A percentile compares a stretch with the other conserved stretches of the same genome.
Conservation (phyloP, 2,329 filamentous ascomycete species). For the Trichoderma breve region DNA sequence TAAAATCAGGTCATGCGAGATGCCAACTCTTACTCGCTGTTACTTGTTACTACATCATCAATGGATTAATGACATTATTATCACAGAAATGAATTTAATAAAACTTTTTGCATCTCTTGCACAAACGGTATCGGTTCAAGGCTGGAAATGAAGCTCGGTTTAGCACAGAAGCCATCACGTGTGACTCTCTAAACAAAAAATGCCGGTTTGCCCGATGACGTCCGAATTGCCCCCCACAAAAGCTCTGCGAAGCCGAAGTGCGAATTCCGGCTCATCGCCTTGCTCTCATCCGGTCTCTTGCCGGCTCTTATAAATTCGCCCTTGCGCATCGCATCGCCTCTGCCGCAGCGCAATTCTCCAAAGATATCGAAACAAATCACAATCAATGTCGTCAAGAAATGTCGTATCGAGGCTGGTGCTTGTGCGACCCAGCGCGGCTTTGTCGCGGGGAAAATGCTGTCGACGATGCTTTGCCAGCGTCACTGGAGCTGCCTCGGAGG, state of each 20-base stretch:
- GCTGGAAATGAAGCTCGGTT: neutral
- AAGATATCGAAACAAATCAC: neutral
- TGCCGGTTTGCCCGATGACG: constrained; percentile 31
- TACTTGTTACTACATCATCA: neutral
- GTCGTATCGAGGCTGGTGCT: constrained; percentile 34
- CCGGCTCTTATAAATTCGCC: neutral
- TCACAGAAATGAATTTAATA: neutral
- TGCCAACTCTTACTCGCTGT: neutral
- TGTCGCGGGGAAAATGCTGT: constrained; percentile 20
- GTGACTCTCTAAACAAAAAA: neutral
- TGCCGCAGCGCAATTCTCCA: neutral
- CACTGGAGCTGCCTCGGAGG: constrained; percentile 21
- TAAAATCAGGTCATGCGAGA: neutral
- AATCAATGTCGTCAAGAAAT: constrained; percentile 34
- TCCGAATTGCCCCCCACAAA: constrained; percentile 27
- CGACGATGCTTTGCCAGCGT: constrained; percentile 32
- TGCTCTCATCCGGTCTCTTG: neutral
- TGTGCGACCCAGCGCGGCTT: constrained; percentile 25
- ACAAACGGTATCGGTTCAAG: too few species aligned
- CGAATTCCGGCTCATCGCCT: constrained; percentile 8
- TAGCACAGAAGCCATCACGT: neutral
- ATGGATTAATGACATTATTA: neutral
- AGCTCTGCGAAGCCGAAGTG: constrained; percentile 13
- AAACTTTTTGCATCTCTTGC: too few species aligned
- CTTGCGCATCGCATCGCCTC: neutral